Conservation (phyloP, 1,284 basidiomycete genomes). For the Ganoderma boninense region DNA sequence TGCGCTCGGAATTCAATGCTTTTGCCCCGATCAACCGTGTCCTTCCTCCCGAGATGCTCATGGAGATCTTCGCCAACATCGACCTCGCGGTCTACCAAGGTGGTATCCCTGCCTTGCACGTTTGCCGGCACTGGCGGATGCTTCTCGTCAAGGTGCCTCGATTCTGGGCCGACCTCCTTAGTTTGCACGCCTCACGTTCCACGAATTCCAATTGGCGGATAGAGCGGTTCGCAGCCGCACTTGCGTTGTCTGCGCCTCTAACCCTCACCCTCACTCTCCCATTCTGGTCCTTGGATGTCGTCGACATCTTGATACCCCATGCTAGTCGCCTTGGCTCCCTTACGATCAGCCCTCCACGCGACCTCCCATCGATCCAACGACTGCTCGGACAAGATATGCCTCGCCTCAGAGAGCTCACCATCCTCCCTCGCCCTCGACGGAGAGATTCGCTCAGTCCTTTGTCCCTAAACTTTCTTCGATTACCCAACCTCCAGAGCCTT, state of each 20-base stretch:
- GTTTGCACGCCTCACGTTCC: neutral
- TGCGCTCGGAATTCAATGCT: constrained; percentile 5
- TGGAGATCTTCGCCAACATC: constrained; percentile 9
- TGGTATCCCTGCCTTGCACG: neutral
- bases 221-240: neutral
- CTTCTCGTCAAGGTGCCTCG: neutral
- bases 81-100: neutral
- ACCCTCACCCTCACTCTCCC: neutral
- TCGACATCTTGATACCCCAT: neutral
- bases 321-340: neutral
- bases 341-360: neutral
- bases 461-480: neutral
- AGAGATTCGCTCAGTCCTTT: neutral
- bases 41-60: constrained; percentile 11
- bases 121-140: neutral
- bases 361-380: too few species aligned
- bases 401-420: neutral
- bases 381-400: neutral
- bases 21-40: neutral
- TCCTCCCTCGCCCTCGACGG: neutral
- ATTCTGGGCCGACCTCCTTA: constrained; percentile 4
- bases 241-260: neutral
- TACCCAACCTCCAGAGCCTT: neutral
- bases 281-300: neutral
- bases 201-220: neutral